Evolutionary conservation across 1,139 yeast genomes (phyloP), one percentile per base, ranked within the genome.

Genomic region (Suhomyces taliae): DNA sequence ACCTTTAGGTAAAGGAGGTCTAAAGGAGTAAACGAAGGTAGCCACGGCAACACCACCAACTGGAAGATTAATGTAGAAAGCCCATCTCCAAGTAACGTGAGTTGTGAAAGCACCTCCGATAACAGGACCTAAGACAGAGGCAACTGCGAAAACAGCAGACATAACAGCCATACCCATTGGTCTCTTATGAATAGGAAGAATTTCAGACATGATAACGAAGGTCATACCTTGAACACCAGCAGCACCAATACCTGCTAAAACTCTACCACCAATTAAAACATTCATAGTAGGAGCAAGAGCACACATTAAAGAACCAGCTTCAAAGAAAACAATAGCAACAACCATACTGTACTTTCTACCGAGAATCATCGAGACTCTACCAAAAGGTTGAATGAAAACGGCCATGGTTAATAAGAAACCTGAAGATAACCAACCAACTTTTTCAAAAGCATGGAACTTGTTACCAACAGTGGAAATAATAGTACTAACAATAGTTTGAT

Each of bases 11-110:
- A 54, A 66, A 24, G 85, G 85, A n/a, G 89, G 87, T 36, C 77
- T 71, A 64, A 82, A 83, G 19, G 78, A 69, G 40, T 70, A 56
- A n/a, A 70, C 50, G 42, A 85, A 69, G 15, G 76, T 59, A 0
- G 65, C 61, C 14, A 76, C 63, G 1, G 86, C 83, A 3, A 76
- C 51, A 0, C 85, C 90, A 15, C 87, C 87, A 44, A 84, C 67
- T 4, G 91, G 90, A 48, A 87, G 65, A 61, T 85, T 86, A 56
- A 86, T 75, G 62, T 81, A 87, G 62, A 86, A 87, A 54, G 88
- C 81, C 90, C 91, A 85, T 61, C 93, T 75, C 91, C 91, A 86
- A 24, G 81, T 69, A 2, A 79, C 82, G 43, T 78, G 70, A 27
- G 58, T 37, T 14, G 66, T 60, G 54, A 62, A 61, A 2, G 63